Evolutionary conservation across 441 rosid genomes (phyloP).

Genomic region (Populus tomentosa): DNA sequence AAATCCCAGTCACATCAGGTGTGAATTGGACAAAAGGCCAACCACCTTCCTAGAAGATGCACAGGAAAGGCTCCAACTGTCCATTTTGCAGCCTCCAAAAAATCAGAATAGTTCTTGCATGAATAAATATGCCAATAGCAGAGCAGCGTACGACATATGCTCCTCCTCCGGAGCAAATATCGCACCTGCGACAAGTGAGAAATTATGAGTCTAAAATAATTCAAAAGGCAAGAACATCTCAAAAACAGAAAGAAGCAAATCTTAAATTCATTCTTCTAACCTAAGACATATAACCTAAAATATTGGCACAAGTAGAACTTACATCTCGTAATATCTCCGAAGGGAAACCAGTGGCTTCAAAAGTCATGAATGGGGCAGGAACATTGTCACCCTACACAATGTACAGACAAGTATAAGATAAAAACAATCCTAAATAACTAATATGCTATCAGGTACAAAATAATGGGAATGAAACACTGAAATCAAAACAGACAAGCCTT

Average conservation of each 20-base stretch:
- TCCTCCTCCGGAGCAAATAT: slow-evolving; percentile 92
- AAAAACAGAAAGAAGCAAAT: slow-evolving; percentile 23
- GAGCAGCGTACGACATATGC: slow-evolving; percentile 96
- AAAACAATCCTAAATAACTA: neutral
- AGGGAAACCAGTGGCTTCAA: slow-evolving; percentile 88
- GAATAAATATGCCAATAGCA: slow-evolving; percentile 63
- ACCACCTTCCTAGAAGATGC: slow-evolving; percentile 70
- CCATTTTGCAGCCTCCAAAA: slow-evolving; percentile 88
- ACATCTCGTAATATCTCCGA: slow-evolving; percentile 91
- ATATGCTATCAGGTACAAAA: neutral
- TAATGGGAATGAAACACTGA: neutral
- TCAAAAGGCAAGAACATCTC: slow-evolving; percentile 16
- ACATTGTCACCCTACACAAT: slow-evolving; percentile 77
- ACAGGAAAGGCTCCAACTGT: slow-evolving; percentile 70
- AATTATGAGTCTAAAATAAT: slow-evolving; percentile 48
- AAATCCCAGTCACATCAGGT: slow-evolving; percentile 66
- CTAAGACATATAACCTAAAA: slow-evolving; percentile 14
- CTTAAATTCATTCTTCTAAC: slow-evolving; percentile 15
- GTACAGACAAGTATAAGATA: slow-evolving; percentile 14
- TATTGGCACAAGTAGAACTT: slow-evolving; percentile 26
- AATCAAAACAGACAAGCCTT: neutral
- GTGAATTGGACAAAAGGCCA: slow-evolving; percentile 74
- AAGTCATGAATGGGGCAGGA: slow-evolving; percentile 89
- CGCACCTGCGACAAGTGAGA: slow-evolving; percentile 93
- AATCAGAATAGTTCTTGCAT: slow-evolving; percentile 58